Percentiles rank a stretch among this genome's conserved stretches.
These are phyloP conservation scores for Helicocarpus griseus DNA, from an alignment of 2,329 filamentous ascomycete species.

Conservation along the genomic window DNA sequence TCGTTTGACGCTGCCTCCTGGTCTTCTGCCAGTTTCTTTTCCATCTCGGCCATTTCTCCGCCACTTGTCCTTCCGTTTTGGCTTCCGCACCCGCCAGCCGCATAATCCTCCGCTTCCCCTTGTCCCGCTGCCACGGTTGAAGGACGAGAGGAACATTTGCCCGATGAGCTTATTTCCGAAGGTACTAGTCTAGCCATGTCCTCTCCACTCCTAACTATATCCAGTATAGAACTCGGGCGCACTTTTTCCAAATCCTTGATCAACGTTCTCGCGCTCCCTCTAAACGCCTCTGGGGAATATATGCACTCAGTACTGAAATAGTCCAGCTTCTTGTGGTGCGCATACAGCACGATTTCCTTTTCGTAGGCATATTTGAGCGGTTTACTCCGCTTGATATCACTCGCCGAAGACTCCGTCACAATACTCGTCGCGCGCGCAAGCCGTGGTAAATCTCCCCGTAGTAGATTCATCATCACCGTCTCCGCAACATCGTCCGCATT, in stretches of 20 bases:
- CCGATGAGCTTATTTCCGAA: slow-evolving; percentile 39
- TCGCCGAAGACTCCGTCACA: slow-evolving; percentile 65
- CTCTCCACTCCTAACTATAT: slow-evolving; percentile 89
- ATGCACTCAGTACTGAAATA: slow-evolving; percentile 99
- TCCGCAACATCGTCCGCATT: slow-evolving; percentile 97
- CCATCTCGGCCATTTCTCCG: slow-evolving; percentile 74
- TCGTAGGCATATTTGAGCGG: slow-evolving; percentile 97
- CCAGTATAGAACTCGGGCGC: slow-evolving; percentile 83
- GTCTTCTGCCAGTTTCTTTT: slow-evolving; percentile 58
- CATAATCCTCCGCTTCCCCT: slow-evolving; percentile 44
- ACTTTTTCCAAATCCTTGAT: slow-evolving; percentile 95
- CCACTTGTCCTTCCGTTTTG: slow-evolving; percentile 56
- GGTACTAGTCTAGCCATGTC: slow-evolving; percentile 90
- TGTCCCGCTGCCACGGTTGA: slow-evolving; percentile 25
- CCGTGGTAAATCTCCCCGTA: slow-evolving; percentile 80
- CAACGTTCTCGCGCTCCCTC: slow-evolving; percentile 78
- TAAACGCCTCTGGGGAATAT: slow-evolving; percentile 93
- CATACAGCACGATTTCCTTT: slow-evolving; percentile 97
- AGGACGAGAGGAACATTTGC: slow-evolving; percentile 13
- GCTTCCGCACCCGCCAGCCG: slow-evolving; percentile 64
- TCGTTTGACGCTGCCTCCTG: slow-evolving; percentile 54
- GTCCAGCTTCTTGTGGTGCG: slow-evolving; percentile 90
- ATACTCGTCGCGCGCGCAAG: slow-evolving; percentile 85
- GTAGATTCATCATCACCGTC: slow-evolving; percentile 93
- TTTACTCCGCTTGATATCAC: slow-evolving; percentile 89